Percentiles rank a stretch among this genome's conserved stretches.
phyloP scores from a whole-genome alignment of 371 early-diverging fungal genomes.

The Mucor racemosus region DNA sequence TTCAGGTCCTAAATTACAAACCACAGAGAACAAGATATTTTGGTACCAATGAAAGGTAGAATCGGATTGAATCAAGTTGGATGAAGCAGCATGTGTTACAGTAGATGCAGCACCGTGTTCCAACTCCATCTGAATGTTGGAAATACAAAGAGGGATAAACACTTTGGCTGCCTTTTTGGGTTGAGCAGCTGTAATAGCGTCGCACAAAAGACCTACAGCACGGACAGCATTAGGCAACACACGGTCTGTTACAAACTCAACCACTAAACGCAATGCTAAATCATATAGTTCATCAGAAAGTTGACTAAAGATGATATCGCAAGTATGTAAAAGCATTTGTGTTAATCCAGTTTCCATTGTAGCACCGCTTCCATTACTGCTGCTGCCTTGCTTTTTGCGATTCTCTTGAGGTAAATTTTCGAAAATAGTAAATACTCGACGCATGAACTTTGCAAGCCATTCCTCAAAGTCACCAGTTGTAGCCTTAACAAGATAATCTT shows the following conservation, averaged over 20 bases:
- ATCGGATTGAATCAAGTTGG: constrained; percentile 68
- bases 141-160: constrained; percentile 65
- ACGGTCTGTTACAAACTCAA: constrained; percentile 62
- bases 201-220: constrained; percentile 64
- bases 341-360: constrained; percentile 54
- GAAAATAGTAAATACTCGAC: constrained; percentile 78
- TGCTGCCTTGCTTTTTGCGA: constrained; percentile 37
- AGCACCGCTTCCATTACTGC: constrained; percentile 3
- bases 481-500: constrained; percentile 66
- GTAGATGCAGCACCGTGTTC: constrained; percentile 72
- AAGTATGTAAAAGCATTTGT: constrained; percentile 56
- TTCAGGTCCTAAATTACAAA: constrained; percentile 57
- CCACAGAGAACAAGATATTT: constrained; percentile 60
- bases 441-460: constrained; percentile 84
- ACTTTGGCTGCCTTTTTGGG: constrained; percentile 58
- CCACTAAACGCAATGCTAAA: constrained; percentile 62
- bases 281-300: constrained; percentile 68
- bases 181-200: constrained; percentile 47
- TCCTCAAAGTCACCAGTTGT: constrained; percentile 83
- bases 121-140: constrained; percentile 68
- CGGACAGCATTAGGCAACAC: constrained; percentile 75
- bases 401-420: constrained; percentile 79
- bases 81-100: constrained; percentile 56
- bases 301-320: constrained; percentile 70
- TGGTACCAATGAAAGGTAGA: constrained; percentile 83